A percentile compares a stretch with the other conserved stretches of the same genome.
Evolutionary conservation across 805 yeast genomes (phyloP).

Genomic region (Kodamaea kaohsiungensis): DNA sequence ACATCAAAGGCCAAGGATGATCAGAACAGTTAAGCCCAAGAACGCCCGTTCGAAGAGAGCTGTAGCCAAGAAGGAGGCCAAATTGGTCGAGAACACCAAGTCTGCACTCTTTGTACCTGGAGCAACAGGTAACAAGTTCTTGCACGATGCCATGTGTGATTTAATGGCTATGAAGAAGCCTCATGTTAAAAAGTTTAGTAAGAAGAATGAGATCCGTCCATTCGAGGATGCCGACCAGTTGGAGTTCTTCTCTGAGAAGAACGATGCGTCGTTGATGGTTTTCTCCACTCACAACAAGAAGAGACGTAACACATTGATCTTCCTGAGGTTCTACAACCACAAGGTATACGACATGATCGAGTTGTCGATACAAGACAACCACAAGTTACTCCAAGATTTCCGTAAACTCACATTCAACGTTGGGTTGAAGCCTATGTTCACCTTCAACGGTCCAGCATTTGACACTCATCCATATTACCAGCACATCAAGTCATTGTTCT

Average conservation of each 20-base stretch:
- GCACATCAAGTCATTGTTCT: slow-evolving; percentile 82
- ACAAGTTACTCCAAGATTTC: slow-evolving; percentile 77
- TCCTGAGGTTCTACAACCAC: slow-evolving; percentile 85
- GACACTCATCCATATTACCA: slow-evolving; percentile 84
- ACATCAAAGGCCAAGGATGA: slow-evolving; percentile 20
- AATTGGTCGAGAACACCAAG: slow-evolving; percentile 85
- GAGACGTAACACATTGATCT: slow-evolving; percentile 88
- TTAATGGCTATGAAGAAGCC: slow-evolving; percentile 91
- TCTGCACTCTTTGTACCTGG: slow-evolving; percentile 93
- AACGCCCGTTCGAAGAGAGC: slow-evolving; percentile 96
- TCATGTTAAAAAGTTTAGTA: slow-evolving; percentile 77
- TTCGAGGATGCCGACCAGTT: slow-evolving; percentile 85
- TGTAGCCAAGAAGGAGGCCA: slow-evolving; percentile 82
- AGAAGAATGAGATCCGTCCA: slow-evolving; percentile 87
- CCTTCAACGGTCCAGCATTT: slow-evolving; percentile 89
- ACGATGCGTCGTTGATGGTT: slow-evolving; percentile 84
- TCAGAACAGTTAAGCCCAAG: slow-evolving; percentile 66
- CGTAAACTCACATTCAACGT: slow-evolving; percentile 75
- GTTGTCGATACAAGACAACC: slow-evolving; percentile 65
- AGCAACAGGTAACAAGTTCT: slow-evolving; percentile 68
- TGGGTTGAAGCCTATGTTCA: slow-evolving; percentile 92
- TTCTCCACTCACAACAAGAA: slow-evolving; percentile 81
- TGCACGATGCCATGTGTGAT: slow-evolving; percentile 90
- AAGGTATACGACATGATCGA: slow-evolving; percentile 94
- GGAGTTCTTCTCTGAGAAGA: slow-evolving; percentile 94